Evolutionary conservation across 441 rosid genomes (phyloP).

Genomic region (Jatropha podagrica): DNA sequence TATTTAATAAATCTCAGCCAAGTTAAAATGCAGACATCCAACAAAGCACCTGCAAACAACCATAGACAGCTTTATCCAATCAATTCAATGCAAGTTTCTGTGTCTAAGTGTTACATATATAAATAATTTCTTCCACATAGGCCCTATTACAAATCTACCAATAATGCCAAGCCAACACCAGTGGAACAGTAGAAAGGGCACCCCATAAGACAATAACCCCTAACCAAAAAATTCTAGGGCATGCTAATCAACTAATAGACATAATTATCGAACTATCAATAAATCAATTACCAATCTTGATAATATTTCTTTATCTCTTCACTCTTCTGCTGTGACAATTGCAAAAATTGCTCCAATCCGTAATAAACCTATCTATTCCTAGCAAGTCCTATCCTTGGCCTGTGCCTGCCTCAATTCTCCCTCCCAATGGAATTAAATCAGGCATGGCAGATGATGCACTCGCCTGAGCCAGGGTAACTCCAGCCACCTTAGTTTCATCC

Average conservation of each 20-base stretch:
- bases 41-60: too few species aligned
- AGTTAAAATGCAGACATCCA: too few species aligned
- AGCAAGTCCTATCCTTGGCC: conserved; percentile 24
- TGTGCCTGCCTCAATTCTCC: conserved; percentile 36
- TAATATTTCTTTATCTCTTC: background rate
- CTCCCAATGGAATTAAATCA: conserved; percentile 33
- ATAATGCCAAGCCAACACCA: background rate
- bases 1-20: too few species aligned
- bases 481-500: conserved; percentile 24
- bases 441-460: conserved; percentile 30
- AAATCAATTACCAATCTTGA: background rate
- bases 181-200: background rate
- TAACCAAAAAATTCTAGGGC: background rate
- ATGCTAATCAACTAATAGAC: background rate
- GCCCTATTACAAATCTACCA: background rate
- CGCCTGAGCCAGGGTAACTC: conserved; percentile 15
- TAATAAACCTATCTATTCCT: background rate
- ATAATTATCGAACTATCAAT: too few species aligned
- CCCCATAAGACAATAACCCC: background rate
- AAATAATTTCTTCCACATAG: too few species aligned
- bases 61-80: too few species aligned
- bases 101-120: too few species aligned
- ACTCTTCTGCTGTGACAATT: background rate
- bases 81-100: background rate
- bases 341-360: background rate